These are phyloP conservation scores for Acrocalymma vagum DNA, from an alignment of 2,329 filamentous ascomycete species.

Conservation along the genomic window DNA sequence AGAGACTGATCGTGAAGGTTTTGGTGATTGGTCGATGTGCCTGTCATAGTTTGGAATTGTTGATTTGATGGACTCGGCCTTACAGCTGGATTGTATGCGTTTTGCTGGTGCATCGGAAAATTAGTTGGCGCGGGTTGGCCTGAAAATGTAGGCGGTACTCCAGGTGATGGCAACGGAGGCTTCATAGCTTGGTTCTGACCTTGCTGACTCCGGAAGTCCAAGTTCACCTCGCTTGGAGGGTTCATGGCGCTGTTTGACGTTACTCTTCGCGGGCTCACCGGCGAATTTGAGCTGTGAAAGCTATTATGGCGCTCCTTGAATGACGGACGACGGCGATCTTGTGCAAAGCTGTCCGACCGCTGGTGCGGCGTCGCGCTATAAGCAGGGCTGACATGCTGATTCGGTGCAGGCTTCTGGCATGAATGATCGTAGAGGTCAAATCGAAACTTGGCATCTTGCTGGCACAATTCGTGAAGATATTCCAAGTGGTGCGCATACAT, in stretches of 20 bases:
- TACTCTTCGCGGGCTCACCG: conserved; percentile 20
- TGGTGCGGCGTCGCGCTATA: conserved; percentile 24
- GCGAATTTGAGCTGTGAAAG: conserved; percentile 20
- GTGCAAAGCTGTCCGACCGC: conserved; percentile 13
- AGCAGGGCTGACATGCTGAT: conserved; percentile 25
- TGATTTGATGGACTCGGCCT: conserved; percentile 4
- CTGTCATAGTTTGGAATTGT: conserved; percentile 1
- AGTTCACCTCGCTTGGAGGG: too few species aligned
- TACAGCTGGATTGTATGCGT: conserved; percentile 5
- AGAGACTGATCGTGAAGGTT: conserved; percentile 38
- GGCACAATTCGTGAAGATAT: conserved; percentile 26
- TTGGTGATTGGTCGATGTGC: conserved; percentile 15
- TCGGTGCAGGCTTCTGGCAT: conserved; percentile 24
- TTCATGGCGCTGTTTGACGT: conserved; percentile 11
- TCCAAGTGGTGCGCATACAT: conserved; percentile 37
- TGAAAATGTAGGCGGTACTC: conserved; percentile 4
- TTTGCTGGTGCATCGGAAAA: conserved; percentile 5
- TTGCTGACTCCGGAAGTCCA: too few species aligned
- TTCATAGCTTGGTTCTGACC: too few species aligned
- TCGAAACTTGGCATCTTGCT: conserved; percentile 25
- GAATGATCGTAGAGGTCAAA: conserved; percentile 44
- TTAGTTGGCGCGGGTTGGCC: neutral
- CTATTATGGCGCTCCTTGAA: conserved; percentile 20
- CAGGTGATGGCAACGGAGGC: too few species aligned
- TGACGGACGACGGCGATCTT: conserved; percentile 3